These are phyloP conservation scores for Coffea eugenioides DNA, from an alignment of 257 asterid genomes.

Conservation along the genomic window DNA sequence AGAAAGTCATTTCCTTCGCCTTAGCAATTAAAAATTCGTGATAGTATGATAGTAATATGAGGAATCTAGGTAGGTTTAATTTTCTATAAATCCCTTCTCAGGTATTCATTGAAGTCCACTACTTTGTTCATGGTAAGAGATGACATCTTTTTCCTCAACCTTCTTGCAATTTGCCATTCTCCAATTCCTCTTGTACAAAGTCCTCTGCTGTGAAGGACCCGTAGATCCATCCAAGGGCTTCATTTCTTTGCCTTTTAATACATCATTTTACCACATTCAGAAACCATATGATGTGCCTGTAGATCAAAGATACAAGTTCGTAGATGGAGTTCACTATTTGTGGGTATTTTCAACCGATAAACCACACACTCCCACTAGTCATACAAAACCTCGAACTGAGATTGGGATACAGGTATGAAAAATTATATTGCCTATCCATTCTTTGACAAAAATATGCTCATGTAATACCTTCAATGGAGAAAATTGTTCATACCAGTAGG, in stretches of 20 bases:
- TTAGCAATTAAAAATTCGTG: too few species aligned
- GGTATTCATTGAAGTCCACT: too few species aligned
- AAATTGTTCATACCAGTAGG: too few species aligned
- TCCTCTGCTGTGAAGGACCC: not conserved
- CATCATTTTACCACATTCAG: constrained; percentile 3
- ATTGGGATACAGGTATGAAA: not conserved
- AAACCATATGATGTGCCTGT: not conserved
- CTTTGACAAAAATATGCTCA: too few species aligned
- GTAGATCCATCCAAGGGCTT: not conserved
- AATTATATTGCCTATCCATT: too few species aligned
- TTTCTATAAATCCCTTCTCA: too few species aligned
- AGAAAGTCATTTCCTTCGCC: too few species aligned
- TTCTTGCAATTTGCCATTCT: not conserved
- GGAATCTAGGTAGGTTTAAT: too few species aligned
- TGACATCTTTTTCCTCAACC: not conserved
- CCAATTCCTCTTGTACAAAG: not conserved
- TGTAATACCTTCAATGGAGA: too few species aligned
- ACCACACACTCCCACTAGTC: not conserved
- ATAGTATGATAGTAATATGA: too few species aligned
- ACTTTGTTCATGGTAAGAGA: too few species aligned
- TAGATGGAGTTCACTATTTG: constrained; percentile 6
- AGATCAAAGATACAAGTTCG: not conserved
- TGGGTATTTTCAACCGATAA: constrained; percentile 1
- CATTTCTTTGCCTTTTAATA: not conserved
- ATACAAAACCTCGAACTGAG: constrained; percentile 5